Percentiles rank a stretch among this genome's conserved stretches.
Evolutionary conservation across 2,329 filamentous ascomycete genomes (phyloP).

Genomic region (Fusarium gaditjirri): DNA sequence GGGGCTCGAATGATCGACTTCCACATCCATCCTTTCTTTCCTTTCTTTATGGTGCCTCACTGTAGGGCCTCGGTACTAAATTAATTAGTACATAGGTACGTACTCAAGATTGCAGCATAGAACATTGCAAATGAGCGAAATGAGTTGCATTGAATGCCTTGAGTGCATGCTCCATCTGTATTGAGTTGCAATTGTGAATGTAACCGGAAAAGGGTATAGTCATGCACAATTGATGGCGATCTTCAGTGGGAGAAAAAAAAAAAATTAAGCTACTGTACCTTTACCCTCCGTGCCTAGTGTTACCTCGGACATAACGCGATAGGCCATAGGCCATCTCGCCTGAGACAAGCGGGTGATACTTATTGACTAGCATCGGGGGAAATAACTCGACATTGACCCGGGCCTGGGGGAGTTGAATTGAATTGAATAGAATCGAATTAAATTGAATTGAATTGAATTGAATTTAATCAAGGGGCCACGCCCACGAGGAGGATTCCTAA

Average conservation of each 20-base stretch:
- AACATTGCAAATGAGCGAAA: neutral
- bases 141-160: neutral
- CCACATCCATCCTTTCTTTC: neutral
- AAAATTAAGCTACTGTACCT: neutral
- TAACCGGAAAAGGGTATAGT: neutral
- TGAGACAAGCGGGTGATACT: conserved; percentile 22
- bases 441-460: neutral
- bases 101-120: conserved; percentile 3
- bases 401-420: neutral
- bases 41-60: neutral
- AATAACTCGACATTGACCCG: conserved; percentile 4
- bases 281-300: neutral
- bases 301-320: neutral
- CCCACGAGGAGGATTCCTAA: conserved; percentile 33
- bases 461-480: conserved; percentile 9
- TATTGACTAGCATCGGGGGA: conserved; percentile 10
- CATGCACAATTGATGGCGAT: conserved; percentile 11
- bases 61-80: conserved; percentile 2
- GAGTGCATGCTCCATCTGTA: neutral
- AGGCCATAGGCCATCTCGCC: conserved; percentile 5
- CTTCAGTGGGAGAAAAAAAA: conserved; percentile 1
- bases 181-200: neutral
- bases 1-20: conserved; percentile 30
- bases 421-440: neutral
- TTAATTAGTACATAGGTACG: neutral